Evolutionary conservation across 257 asterid genomes (phyloP).

Genomic region (Petunia secreta): DNA sequence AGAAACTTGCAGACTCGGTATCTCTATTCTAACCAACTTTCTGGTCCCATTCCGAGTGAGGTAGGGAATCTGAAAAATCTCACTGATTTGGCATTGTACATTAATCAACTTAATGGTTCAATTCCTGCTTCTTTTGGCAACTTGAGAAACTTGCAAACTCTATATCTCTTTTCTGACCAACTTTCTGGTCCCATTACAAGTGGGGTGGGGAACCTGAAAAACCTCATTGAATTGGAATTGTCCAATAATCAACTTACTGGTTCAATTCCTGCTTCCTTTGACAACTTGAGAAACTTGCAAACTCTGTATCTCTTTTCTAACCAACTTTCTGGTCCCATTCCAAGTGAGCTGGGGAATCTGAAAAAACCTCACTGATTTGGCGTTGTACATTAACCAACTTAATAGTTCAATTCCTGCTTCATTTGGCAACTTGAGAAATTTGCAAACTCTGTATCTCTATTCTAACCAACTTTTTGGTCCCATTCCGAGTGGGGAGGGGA

Average conservation of each 20-base stretch:
- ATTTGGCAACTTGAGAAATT: constrained; percentile 15
- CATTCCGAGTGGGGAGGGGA: not conserved
- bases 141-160: not conserved
- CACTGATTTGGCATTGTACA: not conserved
- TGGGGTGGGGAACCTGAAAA: not conserved
- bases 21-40: constrained; percentile 15
- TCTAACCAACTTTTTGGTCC: constrained; percentile 27
- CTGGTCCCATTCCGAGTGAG: constrained; percentile 29
- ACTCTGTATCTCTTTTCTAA: not conserved
- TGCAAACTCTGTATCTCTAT: not conserved
- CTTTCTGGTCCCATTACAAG: constrained; percentile 25
- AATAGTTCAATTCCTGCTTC: constrained; percentile 31
- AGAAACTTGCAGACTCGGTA: not conserved
- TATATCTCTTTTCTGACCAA: not conserved
- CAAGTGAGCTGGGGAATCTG: constrained; percentile 28
- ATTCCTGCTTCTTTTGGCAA: constrained; percentile 30
- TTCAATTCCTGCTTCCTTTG: not conserved
- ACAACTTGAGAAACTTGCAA: not conserved
- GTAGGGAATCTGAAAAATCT: constrained; percentile 28
- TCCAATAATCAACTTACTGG: constrained; percentile 4
- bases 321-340: constrained; percentile 29
- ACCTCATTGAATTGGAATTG: too few relatives aligned
- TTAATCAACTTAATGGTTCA: constrained; percentile 27
- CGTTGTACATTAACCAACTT: constrained; percentile 17
- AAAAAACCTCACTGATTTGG: not conserved